Evolutionary conservation across 345 rosid species (phyloP).

Genomic region (Syzygium aromaticum): DNA sequence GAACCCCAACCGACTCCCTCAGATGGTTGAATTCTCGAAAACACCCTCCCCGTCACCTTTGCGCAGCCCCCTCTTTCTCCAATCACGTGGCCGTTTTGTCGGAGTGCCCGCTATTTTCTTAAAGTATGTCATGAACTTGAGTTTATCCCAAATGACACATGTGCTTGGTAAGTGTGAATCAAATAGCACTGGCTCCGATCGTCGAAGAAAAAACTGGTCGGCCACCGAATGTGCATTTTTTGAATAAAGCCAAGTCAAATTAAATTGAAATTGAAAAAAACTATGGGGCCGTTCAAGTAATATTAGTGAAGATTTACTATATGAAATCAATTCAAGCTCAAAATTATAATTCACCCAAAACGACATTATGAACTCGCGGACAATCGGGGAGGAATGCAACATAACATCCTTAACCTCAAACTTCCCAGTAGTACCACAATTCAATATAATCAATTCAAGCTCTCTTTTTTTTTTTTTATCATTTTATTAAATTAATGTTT

Average conservation of each 20-base stretch:
- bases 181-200: not conserved
- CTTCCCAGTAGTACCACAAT: not conserved
- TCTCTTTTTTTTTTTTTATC: too few species aligned
- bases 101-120: too few species aligned
- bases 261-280: not conserved
- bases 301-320: not conserved
- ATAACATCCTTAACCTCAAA: not conserved
- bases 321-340: not conserved
- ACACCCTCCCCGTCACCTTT: not conserved
- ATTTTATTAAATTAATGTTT: not conserved
- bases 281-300: not conserved
- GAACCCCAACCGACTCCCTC: not conserved
- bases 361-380: too few species aligned
- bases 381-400: not conserved
- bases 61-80: not conserved
- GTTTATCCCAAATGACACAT: too few species aligned
- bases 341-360: accelerated
- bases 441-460: not conserved
- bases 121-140: too few species aligned
- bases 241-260: not conserved
- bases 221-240: not conserved
- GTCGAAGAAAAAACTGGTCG: not conserved
- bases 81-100: not conserved
- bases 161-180: too few species aligned
- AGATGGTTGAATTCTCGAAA: not conserved